phyloP scores from a whole-genome alignment of 2,329 filamentous ascomycete species.

The Stachybotrys chartarum region DNA sequence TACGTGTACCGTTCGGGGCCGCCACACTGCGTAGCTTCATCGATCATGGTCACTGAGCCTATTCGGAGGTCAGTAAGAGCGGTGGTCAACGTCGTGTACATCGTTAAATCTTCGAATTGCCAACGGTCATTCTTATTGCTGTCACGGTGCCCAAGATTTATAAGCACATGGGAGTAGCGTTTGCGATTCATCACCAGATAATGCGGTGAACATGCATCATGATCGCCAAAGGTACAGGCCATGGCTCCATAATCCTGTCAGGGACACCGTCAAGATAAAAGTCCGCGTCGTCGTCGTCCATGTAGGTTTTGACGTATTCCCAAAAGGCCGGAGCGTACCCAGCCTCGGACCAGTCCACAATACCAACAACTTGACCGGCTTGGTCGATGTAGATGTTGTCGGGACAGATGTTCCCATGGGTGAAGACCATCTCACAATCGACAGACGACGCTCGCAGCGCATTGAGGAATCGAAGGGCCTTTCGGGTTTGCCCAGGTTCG shows the following conservation, averaged over 20 bases:
- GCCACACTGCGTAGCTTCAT: too few relatives aligned
- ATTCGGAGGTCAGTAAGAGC: too few relatives aligned
- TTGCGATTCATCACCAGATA: conserved; percentile 2
- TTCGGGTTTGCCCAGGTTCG: conserved; percentile 3
- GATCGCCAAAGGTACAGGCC: background rate
- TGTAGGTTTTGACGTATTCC: conserved; percentile 7
- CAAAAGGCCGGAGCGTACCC: conserved; percentile 7
- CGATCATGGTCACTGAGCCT: too few relatives aligned
- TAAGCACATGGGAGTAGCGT: background rate
- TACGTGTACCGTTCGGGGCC: background rate
- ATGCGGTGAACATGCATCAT: conserved; percentile 5
- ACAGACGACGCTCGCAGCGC: conserved; percentile 1
- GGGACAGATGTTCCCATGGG: conserved; percentile 6
- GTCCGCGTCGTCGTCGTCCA: conserved; percentile 1
- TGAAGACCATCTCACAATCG: conserved; percentile 2
- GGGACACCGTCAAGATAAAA: conserved; percentile 3
- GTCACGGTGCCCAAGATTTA: background rate
- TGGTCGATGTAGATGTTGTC: conserved; percentile 4
- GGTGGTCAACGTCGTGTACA: too few relatives aligned
- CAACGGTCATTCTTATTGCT: too few relatives aligned
- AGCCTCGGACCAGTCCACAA: conserved; percentile 6
- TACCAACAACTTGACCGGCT: conserved; percentile 1
- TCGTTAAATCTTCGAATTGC: too few relatives aligned
- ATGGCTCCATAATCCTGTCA: conserved; percentile 4
- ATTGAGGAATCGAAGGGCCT: conserved; percentile 3